Evolutionary conservation across 192 early-diverging fungal genomes (phyloP), one percentile per base, ranked within the genome.

Genomic region (Entophlyctis luteolus): DNA sequence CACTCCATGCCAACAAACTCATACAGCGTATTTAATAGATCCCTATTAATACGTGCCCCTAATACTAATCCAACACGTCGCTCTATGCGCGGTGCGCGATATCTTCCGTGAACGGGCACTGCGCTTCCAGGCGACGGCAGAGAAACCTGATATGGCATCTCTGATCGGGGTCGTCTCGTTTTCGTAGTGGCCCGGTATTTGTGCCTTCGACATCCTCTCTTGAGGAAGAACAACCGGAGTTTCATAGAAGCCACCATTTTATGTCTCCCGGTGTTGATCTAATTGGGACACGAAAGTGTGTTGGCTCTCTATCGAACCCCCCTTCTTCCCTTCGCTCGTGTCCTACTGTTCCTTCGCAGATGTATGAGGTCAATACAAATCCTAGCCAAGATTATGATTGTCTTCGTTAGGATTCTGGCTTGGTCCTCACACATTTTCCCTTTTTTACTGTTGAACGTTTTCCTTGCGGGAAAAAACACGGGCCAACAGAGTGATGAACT

Each of bases 121-220:
- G 50, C 23, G 50, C 50, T 53, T 53, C 50, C 50, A 53, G 29
- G 50, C 50, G 14, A 28, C 50, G 50, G 29, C 16, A 16, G 50
- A 53, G 22, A 20, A 25, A 53, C 25, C 50, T 25, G 50, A 28
- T 22, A 27, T 14, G 50, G 50, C 50, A 53, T 53, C 50, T 53
- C 50, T 53, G 50, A 53, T 53, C 50, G 50, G 50, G 50, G 14
- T 53, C 50, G 23, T 28, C 25, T 12, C 18, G 45, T 22, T 25
- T 25, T 28, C 14, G 29, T 53, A 25, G 50, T 20, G 50, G 22
- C 2, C 50, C 50, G 22, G 50, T 53, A 53, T 53, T 53, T 22
- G 50, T 53, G 50, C 50, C 50, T 53, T 53, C 50, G 23, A 53
- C 50, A 53, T 53, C 50, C 29, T 23, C 50, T 53, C 50, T 45